Conservation (phyloP, 2,329 filamentous ascomycete species). For the Fusarium neocosmosporiellum region DNA sequence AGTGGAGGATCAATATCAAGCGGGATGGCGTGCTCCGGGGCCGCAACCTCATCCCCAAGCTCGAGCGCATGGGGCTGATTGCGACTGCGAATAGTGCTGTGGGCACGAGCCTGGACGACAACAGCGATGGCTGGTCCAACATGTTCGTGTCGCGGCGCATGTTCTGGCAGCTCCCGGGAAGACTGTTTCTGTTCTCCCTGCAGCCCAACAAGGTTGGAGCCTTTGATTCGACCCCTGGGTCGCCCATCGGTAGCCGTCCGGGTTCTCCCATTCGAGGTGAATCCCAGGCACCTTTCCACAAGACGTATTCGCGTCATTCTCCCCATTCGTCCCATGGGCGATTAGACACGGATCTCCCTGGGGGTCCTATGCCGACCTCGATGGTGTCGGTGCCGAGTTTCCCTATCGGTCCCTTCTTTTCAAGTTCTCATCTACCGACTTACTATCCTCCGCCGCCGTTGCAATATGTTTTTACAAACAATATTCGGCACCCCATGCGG, state of each 20-base stretch:
- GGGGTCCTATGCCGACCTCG: conserved; percentile 51
- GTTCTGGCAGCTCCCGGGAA: conserved; percentile 93
- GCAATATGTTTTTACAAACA: conserved; percentile 83
- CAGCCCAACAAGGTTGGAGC: conserved; percentile 62
- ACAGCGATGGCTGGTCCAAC: conserved; percentile 74
- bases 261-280: conserved; percentile 60
- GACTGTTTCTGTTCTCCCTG: conserved; percentile 88
- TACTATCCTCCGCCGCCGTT: conserved; percentile 88
- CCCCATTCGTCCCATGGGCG: conserved; percentile 40
- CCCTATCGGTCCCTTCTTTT: conserved; percentile 78
- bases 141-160: conserved; percentile 85
- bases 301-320: conserved; percentile 44
- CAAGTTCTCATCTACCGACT: conserved; percentile 86
- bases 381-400: conserved; percentile 50
- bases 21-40: conserved; percentile 89
- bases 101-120: conserved; percentile 71
- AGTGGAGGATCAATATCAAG: conserved; percentile 88
- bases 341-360: conserved; percentile 53
- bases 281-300: conserved; percentile 21
- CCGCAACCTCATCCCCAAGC: conserved; percentile 84
- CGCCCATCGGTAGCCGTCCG: conserved; percentile 65
- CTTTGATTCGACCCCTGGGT: conserved; percentile 56
- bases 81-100: conserved; percentile 80
- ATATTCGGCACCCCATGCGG: conserved; percentile 85
- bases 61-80: conserved; percentile 93